These are phyloP conservation scores for Claviceps purpurea DNA, from an alignment of 2,329 filamentous ascomycete genomes.

Conservation along the genomic window DNA sequence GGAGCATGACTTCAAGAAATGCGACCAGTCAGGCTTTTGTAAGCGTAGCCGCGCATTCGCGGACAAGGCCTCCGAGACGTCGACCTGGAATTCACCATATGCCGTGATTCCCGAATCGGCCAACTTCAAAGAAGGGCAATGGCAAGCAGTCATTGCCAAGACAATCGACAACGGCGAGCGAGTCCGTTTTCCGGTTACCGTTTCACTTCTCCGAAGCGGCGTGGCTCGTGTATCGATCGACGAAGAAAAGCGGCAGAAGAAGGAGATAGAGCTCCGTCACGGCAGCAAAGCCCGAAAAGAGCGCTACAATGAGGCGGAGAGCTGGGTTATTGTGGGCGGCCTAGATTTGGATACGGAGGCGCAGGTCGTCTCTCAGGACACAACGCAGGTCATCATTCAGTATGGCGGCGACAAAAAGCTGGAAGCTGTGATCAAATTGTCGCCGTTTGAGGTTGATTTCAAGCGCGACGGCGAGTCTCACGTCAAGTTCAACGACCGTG, in stretches of 20 bases:
- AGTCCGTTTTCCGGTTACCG: slow-evolving; percentile 66
- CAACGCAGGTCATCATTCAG: slow-evolving; percentile 56
- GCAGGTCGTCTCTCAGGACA: slow-evolving; percentile 50
- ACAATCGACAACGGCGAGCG: slow-evolving; percentile 52
- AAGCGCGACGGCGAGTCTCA: slow-evolving; percentile 70
- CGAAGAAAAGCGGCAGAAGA: slow-evolving; percentile 79
- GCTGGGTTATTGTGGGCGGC: slow-evolving; percentile 77
- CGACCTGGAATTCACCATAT: slow-evolving; percentile 71
- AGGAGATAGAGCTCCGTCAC: slow-evolving; percentile 77
- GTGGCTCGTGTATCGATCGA: slow-evolving; percentile 79
- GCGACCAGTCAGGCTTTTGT: slow-evolving; percentile 91
- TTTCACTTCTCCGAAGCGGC: slow-evolving; percentile 84
- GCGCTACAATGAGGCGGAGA: slow-evolving; percentile 81
- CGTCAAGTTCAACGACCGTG: slow-evolving; percentile 80
- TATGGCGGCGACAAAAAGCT: slow-evolving; percentile 68
- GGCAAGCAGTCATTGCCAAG: slow-evolving; percentile 75
- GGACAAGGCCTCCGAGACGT: slow-evolving; percentile 55
- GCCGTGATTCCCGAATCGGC: slow-evolving; percentile 58
- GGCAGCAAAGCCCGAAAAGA: slow-evolving; percentile 78
- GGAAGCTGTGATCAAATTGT: slow-evolving; percentile 70
- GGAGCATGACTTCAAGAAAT: slow-evolving; percentile 95
- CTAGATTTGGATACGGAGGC: slow-evolving; percentile 59
- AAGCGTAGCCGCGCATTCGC: slow-evolving; percentile 86
- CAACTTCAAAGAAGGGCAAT: slow-evolving; percentile 63
- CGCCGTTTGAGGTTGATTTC: slow-evolving; percentile 78